These are phyloP conservation scores for Lasiodiplodia sp. DNA, from an alignment of 2,329 filamentous ascomycete species.

Conservation along the genomic window DNA sequence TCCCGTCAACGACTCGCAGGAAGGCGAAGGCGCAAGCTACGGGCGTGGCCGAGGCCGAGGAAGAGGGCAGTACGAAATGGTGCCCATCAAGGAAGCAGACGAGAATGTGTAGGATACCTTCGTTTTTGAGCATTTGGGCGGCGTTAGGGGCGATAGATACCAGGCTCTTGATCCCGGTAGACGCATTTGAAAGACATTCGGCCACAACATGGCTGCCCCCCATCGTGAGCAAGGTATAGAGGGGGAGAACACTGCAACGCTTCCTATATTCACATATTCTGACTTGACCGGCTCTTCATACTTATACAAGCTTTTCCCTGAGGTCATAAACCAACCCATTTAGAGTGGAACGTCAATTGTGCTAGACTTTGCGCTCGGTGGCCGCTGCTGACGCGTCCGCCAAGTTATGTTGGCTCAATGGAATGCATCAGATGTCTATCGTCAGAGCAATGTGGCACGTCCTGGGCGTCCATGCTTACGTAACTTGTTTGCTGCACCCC, in stretches of 20 bases:
- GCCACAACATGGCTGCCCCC: neutral
- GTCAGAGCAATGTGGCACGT: too few species aligned
- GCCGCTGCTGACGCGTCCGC: neutral
- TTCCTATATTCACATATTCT: neutral
- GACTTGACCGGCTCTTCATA: neutral
- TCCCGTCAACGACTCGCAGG: conserved; percentile 32
- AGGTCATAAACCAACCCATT: neutral
- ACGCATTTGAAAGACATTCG: neutral
- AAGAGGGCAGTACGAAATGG: conserved; percentile 58
- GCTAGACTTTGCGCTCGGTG: neutral
- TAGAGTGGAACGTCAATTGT: neutral
- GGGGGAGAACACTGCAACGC: neutral
- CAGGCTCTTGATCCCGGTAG: conserved; percentile 7
- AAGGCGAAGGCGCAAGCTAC: conserved; percentile 49
- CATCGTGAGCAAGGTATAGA: neutral
- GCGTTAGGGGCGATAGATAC: conserved; percentile 35
- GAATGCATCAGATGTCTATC: neutral
- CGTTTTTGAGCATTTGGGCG: conserved; percentile 40
- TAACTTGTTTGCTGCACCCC: too few species aligned
- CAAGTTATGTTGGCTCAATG: neutral
- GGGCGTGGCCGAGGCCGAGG: conserved; percentile 51
- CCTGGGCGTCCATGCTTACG: too few species aligned
- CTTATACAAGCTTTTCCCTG: neutral
- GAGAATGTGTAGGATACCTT: conserved; percentile 42
- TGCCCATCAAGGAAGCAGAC: conserved; percentile 50